phyloP scores from a whole-genome alignment of 2,329 filamentous ascomycete genomes.

The Calonectria leucothoes region DNA sequence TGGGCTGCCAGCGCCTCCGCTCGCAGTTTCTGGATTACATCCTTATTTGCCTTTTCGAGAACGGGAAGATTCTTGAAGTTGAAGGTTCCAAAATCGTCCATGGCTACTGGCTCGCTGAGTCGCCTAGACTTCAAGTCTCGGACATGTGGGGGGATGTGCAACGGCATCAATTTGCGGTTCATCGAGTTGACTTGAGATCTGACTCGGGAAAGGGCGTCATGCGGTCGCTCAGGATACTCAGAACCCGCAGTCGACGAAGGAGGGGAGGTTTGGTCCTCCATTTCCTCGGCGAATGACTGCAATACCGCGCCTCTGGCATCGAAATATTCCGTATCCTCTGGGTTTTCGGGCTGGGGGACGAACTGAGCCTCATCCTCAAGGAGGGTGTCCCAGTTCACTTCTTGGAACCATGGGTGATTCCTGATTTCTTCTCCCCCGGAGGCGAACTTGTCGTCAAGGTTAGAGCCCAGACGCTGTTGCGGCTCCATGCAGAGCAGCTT shows the following conservation, averaged over 20 bases:
- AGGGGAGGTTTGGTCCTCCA: constrained; percentile 88
- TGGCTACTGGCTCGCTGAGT: constrained; percentile 87
- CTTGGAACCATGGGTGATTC: constrained; percentile 87
- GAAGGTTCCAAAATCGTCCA: constrained; percentile 96
- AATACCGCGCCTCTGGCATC: constrained; percentile 91
- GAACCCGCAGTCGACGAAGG: constrained; percentile 75
- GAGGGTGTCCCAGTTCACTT: constrained; percentile 88
- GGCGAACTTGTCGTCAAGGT: constrained; percentile 82
- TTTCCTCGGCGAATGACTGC: constrained; percentile 92
- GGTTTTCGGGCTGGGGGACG: constrained; percentile 90
- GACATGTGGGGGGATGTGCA: constrained; percentile 97
- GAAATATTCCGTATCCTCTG: constrained; percentile 98
- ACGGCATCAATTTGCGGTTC: constrained; percentile 92
- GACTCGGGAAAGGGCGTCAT: constrained; percentile 92
- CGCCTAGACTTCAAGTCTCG: constrained; percentile 88
- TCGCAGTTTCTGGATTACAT: constrained; percentile 95
- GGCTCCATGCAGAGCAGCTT: constrained; percentile 89
- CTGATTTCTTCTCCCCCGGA: constrained; percentile 94
- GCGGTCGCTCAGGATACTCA: constrained; percentile 88
- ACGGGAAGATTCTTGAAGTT: constrained; percentile 98
- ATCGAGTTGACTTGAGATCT: constrained; percentile 86
- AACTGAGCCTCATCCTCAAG: constrained; percentile 98
- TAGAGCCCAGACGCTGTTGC: constrained; percentile 83
- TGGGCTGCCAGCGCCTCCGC: constrained; percentile 85
- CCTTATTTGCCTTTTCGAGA: constrained; percentile 97